Base-by-base conservation (phyloP, 257 asterid species). In the Salvia splendens region DNA sequence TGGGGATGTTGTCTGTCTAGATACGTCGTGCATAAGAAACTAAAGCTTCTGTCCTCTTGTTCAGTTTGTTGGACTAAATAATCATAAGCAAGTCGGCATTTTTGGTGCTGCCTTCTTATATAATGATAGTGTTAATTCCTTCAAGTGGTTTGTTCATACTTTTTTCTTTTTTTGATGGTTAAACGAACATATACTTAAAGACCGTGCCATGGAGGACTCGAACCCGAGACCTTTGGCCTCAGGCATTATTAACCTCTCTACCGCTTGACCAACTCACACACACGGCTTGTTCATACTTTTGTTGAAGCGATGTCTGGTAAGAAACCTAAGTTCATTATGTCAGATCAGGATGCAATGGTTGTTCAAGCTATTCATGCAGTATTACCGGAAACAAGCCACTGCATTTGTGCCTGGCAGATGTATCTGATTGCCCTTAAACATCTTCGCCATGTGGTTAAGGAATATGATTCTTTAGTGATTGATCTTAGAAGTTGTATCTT, bases 81-180 rank as follows among this genome's bases (percentile, higher is more conserved):
- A 80, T 71, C 90, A 82, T 41, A 75, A 79, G 61, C 80, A 86
- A 69, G 81, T 62, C 30, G 73, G 78, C 38, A 68, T 80, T 51
- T 84, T 84, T 82, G 90, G 86, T 45, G 90, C 90, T 75, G 89
- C 87, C 20, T 73, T 84, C 69, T 59, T 83, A 65, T 81, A 83
- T 32, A 86, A 86, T 67, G 89, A 81, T 66, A 75, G 72, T 77
- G 86, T 77, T 67, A 71, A 73, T 65, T 80, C 94, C 49, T 80
- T 82, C 56, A 77, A 77, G 57, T 86, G 88, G 94, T 72, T 86
- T 43, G 61, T 86, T 61, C 81, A 60, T 50, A 84, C 87, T 57
- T 86, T 86, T 75, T 51, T 80, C 53, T n/a, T n/a, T n/a, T n/a
- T n/a, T n/a, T n/a, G n/a, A n/a, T n/a, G n/a, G n/a, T n/a, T n/a